Base-by-base conservation (phyloP, 2,329 filamentous ascomycete species). In the Colletotrichum tamarilloi region DNA sequence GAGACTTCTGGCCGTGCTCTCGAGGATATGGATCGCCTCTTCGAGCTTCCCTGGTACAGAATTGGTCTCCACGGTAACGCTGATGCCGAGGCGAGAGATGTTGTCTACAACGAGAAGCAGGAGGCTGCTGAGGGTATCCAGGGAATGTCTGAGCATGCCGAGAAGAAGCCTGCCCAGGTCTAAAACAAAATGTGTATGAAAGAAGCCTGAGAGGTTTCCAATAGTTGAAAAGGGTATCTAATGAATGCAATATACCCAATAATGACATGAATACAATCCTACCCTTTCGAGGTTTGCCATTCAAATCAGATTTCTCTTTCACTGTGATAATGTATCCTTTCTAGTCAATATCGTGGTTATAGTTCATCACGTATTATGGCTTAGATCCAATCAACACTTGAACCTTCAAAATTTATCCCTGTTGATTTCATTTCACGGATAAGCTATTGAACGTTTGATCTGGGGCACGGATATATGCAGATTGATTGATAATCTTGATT, bases 21-120 rank as follows among this genome's bases (percentile, higher is more conserved):
- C 8, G 92, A 93, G 84, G 90, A 86, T 75, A 94, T 95, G 89
- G 92, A 95, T 78, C 85, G 87, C 30, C 85, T 95, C 75, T 95
- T 95, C 78, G 88, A 88, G 63, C 84, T 95, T 62, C 92, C 91
- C 0, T 95, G 93, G 93, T 91, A 93, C 81, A 88, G 89, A 81
- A 94, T 96, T 76, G 93, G 94, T 38, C 83, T 85, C 0, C 79
- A 86, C 76, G 88, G 88, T 0, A 89, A 89, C 78, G 78, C 78
- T 74, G 86, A 89, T 76, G 88, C 88, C 8, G 86, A 88, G 5
- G 77, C 80, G 62, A 82, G 83, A 76, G 87, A 89, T 49, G 76
- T 79, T 56, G 84, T 79, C 1, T 77, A 82, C 38, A 78, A 83
- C 67, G 86, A 88, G 79, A 88, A 89, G 82, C 79, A 85, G 75